A percentile compares a stretch with the other conserved stretches of the same genome.
Conservation (phyloP, 257 asterid genomes). For the Solanum ahanhuiri region DNA sequence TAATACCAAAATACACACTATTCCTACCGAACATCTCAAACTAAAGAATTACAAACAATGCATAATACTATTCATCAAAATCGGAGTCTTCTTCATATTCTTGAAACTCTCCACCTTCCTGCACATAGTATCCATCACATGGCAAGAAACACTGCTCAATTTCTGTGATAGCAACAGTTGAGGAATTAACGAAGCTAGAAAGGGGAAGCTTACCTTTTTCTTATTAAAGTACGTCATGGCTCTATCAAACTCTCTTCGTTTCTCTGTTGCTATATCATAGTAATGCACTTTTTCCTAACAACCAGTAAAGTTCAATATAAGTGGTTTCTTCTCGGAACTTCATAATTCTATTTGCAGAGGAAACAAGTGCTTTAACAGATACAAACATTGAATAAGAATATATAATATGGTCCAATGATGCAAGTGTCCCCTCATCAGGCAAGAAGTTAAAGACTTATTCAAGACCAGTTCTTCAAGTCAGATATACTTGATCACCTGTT, state of each 20-base stretch:
- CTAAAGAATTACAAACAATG: conserved; percentile 3
- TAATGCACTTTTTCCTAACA: conserved; percentile 75
- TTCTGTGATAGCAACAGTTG: neutral
- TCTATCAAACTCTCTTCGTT: conserved; percentile 76
- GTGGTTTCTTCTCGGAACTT: neutral
- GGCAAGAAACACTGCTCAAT: neutral
- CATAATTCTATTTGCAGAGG: neutral
- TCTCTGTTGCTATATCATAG: conserved; percentile 86
- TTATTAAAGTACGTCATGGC: conserved; percentile 61
- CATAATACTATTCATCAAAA: conserved; percentile 25
- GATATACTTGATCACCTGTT: neutral
- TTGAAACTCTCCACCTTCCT: conserved; percentile 73
- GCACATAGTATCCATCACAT: conserved; percentile 12
- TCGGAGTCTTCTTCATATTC: conserved; percentile 57
- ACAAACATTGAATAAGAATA: neutral
- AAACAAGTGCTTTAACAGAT: neutral
- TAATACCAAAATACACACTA: neutral
- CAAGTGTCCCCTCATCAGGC: neutral
- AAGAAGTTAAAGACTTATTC: neutral
- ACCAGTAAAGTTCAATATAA: conserved; percentile 3
- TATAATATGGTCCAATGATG: neutral
- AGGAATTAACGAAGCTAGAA: neutral
- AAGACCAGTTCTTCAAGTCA: neutral
- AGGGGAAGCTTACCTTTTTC: conserved; percentile 36
- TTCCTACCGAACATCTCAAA: neutral